A percentile compares a stretch with the other conserved stretches of the same genome.
Conservation (phyloP, 2,329 filamentous ascomycete genomes). For the Aphanoascus verrucosus region DNA sequence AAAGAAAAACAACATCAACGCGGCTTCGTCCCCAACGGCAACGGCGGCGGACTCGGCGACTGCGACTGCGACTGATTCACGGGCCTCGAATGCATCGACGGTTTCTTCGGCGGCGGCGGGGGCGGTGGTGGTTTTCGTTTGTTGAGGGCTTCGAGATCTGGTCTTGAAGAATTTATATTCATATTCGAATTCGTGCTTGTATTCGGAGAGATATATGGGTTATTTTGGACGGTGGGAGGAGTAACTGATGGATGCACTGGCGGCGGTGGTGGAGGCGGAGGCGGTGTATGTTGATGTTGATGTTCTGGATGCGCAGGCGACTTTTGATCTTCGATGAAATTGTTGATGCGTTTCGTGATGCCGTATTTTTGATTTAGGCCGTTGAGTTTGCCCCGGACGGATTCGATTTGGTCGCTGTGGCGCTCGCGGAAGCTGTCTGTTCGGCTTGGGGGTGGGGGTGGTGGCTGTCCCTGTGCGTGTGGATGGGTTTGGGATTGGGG, state of each 20-base stretch:
- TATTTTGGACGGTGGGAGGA: constrained; percentile 13
- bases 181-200: no score
- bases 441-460: not conserved
- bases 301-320: constrained; percentile 22
- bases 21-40: constrained; percentile 50
- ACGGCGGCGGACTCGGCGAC: constrained; percentile 48
- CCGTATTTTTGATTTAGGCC: constrained; percentile 53
- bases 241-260: constrained; percentile 18
- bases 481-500: constrained; percentile 45
- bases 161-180: no score
- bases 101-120: constrained; percentile 49
- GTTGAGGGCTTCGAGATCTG: constrained; percentile 26
- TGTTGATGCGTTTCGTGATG: constrained; percentile 41
- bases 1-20: constrained; percentile 21
- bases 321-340: constrained; percentile 35
- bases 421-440: constrained; percentile 4
- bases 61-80: constrained; percentile 24
- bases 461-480: not conserved
- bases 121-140: constrained; percentile 46
- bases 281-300: no score
- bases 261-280: constrained; percentile 14
- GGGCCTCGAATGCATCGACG: constrained; percentile 34
- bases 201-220: constrained; percentile 18
- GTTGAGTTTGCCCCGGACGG: constrained; percentile 49
- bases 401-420: constrained; percentile 54